phyloP scores from a whole-genome alignment of 2,329 filamentous ascomycete genomes.

The Nigrograna mackinnonii region DNA sequence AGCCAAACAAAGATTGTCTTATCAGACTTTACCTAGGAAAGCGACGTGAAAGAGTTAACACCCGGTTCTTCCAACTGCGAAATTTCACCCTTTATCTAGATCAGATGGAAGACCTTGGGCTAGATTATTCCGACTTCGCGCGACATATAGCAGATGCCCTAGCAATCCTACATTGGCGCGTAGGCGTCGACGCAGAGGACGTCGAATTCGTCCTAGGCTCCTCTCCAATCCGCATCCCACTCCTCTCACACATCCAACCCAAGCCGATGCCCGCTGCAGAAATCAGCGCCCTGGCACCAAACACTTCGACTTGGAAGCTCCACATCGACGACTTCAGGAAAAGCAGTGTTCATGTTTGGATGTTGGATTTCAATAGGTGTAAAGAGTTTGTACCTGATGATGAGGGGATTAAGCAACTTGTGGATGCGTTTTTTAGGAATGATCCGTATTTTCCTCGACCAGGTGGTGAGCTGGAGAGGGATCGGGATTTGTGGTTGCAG shows the following conservation, averaged over 20 bases:
- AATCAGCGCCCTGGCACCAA: constrained; percentile 40
- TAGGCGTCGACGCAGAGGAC: constrained; percentile 54
- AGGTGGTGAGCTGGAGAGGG: constrained; percentile 5
- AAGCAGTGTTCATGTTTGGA: constrained; percentile 15
- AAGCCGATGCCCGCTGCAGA: constrained; percentile 43
- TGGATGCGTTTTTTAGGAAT: constrained; percentile 50
- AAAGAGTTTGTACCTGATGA: constrained; percentile 52
- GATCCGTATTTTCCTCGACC: constrained; percentile 53
- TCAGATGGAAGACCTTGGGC: constrained; percentile 50
- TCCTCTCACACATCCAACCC: not conserved
- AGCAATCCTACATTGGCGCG: constrained; percentile 55
- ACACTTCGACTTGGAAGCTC: not conserved
- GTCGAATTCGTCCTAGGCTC: constrained; percentile 58
- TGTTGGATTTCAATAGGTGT: constrained; percentile 64
- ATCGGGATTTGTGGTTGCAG: constrained; percentile 13
- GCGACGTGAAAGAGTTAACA: constrained; percentile 8
- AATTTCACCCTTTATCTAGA: constrained; percentile 57
- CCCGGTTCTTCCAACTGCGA: constrained; percentile 43
- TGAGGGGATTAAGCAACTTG: constrained; percentile 45
- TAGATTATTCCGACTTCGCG: constrained; percentile 43
- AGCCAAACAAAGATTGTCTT: constrained; percentile 46
- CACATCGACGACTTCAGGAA: not conserved
- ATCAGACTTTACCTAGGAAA: constrained; percentile 54
- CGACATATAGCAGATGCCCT: constrained; percentile 52
- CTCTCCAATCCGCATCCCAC: not conserved